Evolutionary conservation across 2,329 filamentous ascomycete genomes (phyloP).

Genomic region (Cordyceps cateniannulata): DNA sequence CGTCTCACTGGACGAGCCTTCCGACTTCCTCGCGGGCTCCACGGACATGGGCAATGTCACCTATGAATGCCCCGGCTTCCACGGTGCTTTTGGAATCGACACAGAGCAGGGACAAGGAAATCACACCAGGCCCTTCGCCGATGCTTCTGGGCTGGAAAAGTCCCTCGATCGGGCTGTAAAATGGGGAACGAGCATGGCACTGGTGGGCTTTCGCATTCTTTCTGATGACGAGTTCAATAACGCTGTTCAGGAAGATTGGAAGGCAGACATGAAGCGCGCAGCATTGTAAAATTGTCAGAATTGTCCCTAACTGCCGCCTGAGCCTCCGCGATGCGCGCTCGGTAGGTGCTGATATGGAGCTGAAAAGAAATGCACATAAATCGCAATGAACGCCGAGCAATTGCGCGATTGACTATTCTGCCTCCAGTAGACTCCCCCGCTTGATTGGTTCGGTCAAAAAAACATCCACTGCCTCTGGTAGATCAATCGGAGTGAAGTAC

Average conservation of each 20-base stretch:
- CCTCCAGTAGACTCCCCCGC: constrained; percentile 23
- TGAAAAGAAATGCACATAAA: not conserved
- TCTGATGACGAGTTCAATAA: constrained; percentile 25
- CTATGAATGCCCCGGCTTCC: constrained; percentile 37
- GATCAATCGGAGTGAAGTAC: constrained; percentile 37
- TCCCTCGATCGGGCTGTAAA: constrained; percentile 29
- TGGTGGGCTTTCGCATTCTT: constrained; percentile 22
- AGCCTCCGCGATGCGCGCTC: not conserved
- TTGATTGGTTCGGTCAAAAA: constrained; percentile 31
- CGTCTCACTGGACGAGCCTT: constrained; percentile 28
- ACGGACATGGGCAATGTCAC: constrained; percentile 44
- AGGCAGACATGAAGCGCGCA: constrained; percentile 28
- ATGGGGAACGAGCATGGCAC: constrained; percentile 35
- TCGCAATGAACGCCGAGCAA: not conserved
- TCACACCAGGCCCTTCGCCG: constrained; percentile 33
- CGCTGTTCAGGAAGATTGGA: constrained; percentile 20
- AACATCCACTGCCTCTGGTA: constrained; percentile 31
- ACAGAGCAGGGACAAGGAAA: constrained; percentile 22
- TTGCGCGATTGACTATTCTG: not conserved
- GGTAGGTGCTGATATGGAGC: not conserved
- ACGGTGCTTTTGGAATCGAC: constrained; percentile 38
- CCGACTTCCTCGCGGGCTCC: constrained; percentile 27
- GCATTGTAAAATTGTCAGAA: not conserved
- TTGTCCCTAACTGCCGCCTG: too few species aligned
- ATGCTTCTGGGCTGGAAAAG: constrained; percentile 30